Evolutionary conservation across 139 green algal species (phyloP).

Genomic region (Diplosphaera chodatii): DNA sequence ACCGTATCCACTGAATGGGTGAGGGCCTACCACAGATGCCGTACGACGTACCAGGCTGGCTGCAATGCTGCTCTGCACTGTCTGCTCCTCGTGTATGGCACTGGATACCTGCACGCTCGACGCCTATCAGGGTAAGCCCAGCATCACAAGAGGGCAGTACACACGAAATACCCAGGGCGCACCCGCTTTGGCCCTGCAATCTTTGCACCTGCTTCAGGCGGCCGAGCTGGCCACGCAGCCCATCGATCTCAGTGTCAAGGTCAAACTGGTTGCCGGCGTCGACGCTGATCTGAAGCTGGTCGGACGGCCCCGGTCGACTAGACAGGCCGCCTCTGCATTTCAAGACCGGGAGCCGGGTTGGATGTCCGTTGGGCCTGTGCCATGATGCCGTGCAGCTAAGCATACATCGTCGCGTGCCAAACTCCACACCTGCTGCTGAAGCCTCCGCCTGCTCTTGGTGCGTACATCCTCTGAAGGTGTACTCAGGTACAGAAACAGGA

Average conservation of each 20-base stretch:
- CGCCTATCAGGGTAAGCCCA: too few species aligned
- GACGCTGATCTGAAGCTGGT: conserved; percentile 18
- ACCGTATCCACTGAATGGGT: too few species aligned
- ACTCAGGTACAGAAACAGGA: too few species aligned
- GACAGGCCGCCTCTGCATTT: background rate
- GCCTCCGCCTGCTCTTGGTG: background rate
- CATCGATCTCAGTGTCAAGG: conserved; percentile 32
- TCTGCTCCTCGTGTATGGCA: conserved; percentile 1
- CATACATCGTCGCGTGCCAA: too few species aligned
- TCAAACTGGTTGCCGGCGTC: conserved; percentile 14
- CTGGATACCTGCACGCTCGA: conserved; percentile 5
- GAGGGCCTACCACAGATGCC: too few species aligned
- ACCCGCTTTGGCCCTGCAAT: too few species aligned
- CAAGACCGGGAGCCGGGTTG: too few species aligned
- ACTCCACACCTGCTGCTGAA: background rate
- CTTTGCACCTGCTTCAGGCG: conserved; percentile 34
- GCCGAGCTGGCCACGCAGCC: conserved; percentile 25
- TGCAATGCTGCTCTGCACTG: background rate
- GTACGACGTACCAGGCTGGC: background rate
- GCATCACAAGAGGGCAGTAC: too few species aligned
- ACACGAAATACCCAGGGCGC: too few species aligned
- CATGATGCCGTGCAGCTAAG: too few species aligned
- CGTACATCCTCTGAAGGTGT: background rate
- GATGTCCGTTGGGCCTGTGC: too few species aligned
- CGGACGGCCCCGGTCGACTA: background rate